Base-by-base conservation (phyloP, 176 grass and related monocot genomes). In the Elaeis guineensis region DNA sequence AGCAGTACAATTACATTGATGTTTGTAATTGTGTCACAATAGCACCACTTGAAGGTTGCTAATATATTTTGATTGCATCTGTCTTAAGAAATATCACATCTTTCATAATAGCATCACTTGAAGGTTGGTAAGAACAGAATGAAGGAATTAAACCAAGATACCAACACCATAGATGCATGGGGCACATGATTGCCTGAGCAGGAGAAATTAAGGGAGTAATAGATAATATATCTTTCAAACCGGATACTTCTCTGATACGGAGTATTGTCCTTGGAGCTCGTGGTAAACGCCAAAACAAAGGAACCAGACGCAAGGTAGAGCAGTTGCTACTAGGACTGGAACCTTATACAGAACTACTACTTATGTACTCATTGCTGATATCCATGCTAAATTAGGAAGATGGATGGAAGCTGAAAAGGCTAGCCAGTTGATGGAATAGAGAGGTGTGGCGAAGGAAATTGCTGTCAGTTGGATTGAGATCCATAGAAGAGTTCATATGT, bases 181-280 rank as follows among this genome's bases (percentile, higher is more conserved):
- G 70, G 12, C 54, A 26, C 25, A 26, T 26, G 25, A 26, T 26
- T 26, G 25, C 65, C 6, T 51, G 78, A 58, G 66, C 78, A 59
- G 78, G 71, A 58, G n/a, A 70, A 52, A 80, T 75, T 16, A 21
- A 19, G 6, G 59, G 59, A 59, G 66, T 71, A 48, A 58, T 81
- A 50, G 51, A 49, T 53, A 55, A 54, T 21, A 70, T 81, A 59
- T 72, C 71, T 12, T 75, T 81, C 67, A 22, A 70, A 75, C 52
- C 65, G 7, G 54, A 70, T 7, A 26, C 53, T 16, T 50, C 78
- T n/a, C 63, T n/a, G n/a, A n/a, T 75, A 51, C 69, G 71, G 78
- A 75, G 78, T 61, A 75, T 65, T 64, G 52, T 75, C 21, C 71
- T 81, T 63, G 78, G 65, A 64, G 78, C 71, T 70, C 70, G 78